phyloP scores from a whole-genome alignment of 2,329 filamentous ascomycete species.

The Diaporthe capsici region DNA sequence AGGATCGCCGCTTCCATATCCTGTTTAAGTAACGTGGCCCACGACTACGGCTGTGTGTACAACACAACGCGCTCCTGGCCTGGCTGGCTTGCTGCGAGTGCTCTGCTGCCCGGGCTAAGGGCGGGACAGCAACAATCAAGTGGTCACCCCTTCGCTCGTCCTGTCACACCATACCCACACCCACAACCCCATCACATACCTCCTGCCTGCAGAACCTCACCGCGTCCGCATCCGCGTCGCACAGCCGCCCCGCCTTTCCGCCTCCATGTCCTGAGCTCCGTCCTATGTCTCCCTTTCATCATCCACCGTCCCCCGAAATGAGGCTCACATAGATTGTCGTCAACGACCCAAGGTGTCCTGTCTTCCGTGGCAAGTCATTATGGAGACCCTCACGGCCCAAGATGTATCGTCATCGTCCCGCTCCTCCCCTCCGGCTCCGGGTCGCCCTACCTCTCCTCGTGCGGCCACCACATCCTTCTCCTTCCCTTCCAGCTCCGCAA shows the following conservation, averaged over 20 bases:
- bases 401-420: constrained; percentile 3
- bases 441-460: constrained; percentile 31
- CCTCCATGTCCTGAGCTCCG: not conserved
- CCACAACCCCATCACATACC: not conserved
- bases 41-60: constrained; percentile 5
- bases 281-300: constrained; percentile 6
- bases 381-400: constrained; percentile 30
- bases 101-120: not conserved
- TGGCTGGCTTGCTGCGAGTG: not conserved
- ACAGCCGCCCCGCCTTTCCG: constrained; percentile 21
- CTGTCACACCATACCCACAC: constrained; percentile 6
- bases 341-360: constrained; percentile 17
- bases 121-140: constrained; percentile 18
- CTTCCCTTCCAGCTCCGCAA: constrained; percentile 8
- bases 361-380: constrained; percentile 23
- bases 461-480: constrained; percentile 33
- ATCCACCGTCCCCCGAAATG: constrained; percentile 14
- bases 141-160: constrained; percentile 19
- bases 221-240: not conserved
- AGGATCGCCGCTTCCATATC: constrained; percentile 29
- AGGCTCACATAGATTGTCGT: constrained; percentile 23
- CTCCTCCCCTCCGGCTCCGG: constrained; percentile 29
- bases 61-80: constrained; percentile 14
- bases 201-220: not conserved
- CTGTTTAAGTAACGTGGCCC: constrained; percentile 12